Conservation (phyloP, 768 basidiomycete species). For the Mycena leptocephala region DNA sequence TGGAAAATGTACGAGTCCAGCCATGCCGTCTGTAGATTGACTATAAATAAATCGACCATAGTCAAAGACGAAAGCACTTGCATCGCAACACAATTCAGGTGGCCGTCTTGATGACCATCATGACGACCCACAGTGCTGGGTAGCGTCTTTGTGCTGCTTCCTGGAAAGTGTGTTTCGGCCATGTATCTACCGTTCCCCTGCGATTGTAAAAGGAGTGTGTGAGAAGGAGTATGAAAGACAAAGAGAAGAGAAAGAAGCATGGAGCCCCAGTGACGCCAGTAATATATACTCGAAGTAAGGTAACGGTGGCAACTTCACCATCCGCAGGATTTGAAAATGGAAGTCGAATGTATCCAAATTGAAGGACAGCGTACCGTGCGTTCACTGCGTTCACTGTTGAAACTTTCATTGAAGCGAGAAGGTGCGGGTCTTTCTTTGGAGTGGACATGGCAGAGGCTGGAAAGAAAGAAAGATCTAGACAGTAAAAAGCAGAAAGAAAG, state of each 20-base stretch:
- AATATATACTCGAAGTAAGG: conserved; percentile 14
- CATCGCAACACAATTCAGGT: conserved; percentile 39
- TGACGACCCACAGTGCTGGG: conserved; percentile 37
- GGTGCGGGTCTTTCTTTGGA: conserved; percentile 12
- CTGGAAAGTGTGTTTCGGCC: conserved; percentile 37
- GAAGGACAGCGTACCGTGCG: conserved; percentile 19
- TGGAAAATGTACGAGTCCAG: conserved; percentile 42
- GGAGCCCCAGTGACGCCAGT: not conserved
- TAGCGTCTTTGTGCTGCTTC: conserved; percentile 36
- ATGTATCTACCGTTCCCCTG: conserved; percentile 29
- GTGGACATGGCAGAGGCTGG: conserved; percentile 13
- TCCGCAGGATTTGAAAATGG: conserved; percentile 6
- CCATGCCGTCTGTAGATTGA: conserved; percentile 39
- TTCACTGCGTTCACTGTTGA: conserved; percentile 27
- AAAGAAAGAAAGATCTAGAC: not conserved
- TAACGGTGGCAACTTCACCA: conserved; percentile 34
- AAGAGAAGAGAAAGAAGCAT: conserved; percentile 11
- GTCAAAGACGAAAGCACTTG: conserved; percentile 10
- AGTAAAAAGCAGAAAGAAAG: not conserved
- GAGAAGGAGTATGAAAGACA: not conserved
- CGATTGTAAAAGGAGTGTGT: conserved; percentile 24
- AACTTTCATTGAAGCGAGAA: conserved; percentile 27
- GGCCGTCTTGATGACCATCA: conserved; percentile 39
- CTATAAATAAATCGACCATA: not conserved
- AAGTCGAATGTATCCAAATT: not conserved